Evolutionary conservation across 2,329 filamentous ascomycete species (phyloP).

Genomic region (Pseudogymnoascus sp.): DNA sequence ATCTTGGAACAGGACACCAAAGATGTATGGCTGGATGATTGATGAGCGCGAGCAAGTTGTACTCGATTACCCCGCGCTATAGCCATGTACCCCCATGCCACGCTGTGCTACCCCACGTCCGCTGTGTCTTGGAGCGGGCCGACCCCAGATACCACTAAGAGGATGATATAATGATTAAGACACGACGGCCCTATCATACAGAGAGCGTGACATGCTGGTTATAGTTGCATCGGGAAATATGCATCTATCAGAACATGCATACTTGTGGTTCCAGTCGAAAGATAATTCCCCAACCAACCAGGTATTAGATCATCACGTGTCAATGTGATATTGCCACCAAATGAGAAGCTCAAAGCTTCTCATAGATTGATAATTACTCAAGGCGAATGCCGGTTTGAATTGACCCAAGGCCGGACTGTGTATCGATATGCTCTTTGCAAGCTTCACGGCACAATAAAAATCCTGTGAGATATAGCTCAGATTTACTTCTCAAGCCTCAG

Average conservation of each 20-base stretch:
- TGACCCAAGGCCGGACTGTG: not conserved
- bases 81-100: not conserved
- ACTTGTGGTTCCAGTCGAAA: not conserved
- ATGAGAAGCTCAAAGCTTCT: not conserved
- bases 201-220: not conserved
- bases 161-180: constrained; percentile 7
- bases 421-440: not conserved
- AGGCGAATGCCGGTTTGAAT: not conserved
- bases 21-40: constrained; percentile 3
- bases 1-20: not conserved
- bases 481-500: not conserved
- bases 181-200: not conserved
- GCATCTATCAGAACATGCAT: not conserved
- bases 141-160: constrained; percentile 5
- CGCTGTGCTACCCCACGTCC: not conserved
- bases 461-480: not conserved
- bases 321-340: not conserved
- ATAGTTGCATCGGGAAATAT: not conserved
- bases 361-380: not conserved
- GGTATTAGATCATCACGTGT: not conserved
- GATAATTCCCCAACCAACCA: not conserved
- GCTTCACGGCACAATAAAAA: not conserved
- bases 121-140: not conserved
- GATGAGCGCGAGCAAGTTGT: not conserved
- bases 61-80: constrained; percentile 2